phyloP scores from a whole-genome alignment of 306 rosid genomes.

The Quercus glauca region DNA sequence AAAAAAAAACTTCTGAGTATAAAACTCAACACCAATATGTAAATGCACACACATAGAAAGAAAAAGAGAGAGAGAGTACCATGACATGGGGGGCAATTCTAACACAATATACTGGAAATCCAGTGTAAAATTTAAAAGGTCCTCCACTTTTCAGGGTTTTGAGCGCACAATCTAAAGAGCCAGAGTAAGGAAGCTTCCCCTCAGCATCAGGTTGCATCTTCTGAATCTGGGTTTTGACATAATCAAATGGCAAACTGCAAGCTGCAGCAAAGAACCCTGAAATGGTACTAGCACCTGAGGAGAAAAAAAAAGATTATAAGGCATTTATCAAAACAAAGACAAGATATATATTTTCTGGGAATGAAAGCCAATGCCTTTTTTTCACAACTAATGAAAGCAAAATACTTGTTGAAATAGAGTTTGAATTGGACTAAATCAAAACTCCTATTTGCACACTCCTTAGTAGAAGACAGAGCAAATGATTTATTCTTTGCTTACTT shows the following conservation, averaged over 20 bases:
- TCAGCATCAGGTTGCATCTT: constrained; percentile 97
- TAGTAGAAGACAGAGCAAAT: neutral
- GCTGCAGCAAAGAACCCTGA: constrained; percentile 96
- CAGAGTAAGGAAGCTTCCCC: constrained; percentile 86
- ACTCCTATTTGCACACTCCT: neutral
- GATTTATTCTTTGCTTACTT: no score
- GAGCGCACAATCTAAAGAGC: constrained; percentile 76
- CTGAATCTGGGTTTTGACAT: constrained; percentile 95
- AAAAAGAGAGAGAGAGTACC: constrained; percentile 43
- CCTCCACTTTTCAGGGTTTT: constrained; percentile 86
- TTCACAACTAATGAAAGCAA: no score
- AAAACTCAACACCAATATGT: neutral
- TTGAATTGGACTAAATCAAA: neutral
- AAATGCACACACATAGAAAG: neutral
- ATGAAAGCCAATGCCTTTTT: neutral
- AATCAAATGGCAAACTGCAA: constrained; percentile 96
- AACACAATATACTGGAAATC: constrained; percentile 90
- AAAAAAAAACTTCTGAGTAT: neutral
- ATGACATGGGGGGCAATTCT: constrained; percentile 96
- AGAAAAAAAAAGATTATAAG: neutral
- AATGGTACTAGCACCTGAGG: constrained; percentile 76
- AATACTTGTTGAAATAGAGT: neutral
- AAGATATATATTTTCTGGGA: neutral
- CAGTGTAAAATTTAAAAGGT: constrained; percentile 81
- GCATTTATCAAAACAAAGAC: constrained; percentile 1